A percentile compares a stretch with the other conserved stretches of the same genome.
Conservation (phyloP, 2,329 filamentous ascomycete genomes). For the Grosmannia clavigera region DNA sequence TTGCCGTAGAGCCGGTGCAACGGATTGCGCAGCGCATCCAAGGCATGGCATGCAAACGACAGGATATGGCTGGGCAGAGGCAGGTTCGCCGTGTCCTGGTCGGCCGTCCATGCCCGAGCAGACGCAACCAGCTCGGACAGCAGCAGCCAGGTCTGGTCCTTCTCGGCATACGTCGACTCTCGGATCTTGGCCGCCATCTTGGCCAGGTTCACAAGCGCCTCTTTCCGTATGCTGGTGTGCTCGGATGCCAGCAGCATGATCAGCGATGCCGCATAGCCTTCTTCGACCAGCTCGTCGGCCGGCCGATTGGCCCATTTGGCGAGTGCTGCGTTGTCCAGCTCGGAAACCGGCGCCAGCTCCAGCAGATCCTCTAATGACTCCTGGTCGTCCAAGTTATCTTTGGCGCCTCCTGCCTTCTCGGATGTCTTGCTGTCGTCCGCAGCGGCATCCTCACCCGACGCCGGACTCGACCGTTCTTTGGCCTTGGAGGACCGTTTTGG, state of each 20-base stretch:
- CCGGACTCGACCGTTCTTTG: neutral
- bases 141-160: constrained; percentile 66
- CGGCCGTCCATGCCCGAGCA: constrained; percentile 35
- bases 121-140: constrained; percentile 74
- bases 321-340: constrained; percentile 40
- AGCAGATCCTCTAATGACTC: constrained; percentile 38
- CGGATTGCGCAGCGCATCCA: constrained; percentile 62
- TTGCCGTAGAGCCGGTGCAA: constrained; percentile 77
- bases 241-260: constrained; percentile 65
- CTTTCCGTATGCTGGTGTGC: constrained; percentile 63
- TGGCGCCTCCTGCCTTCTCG: neutral
- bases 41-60: constrained; percentile 60
- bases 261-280: constrained; percentile 58
- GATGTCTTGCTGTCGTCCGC: neutral
- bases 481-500: neutral
- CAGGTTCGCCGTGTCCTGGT: constrained; percentile 15
- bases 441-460: too few species aligned
- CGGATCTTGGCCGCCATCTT: constrained; percentile 52
- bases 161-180: constrained; percentile 61
- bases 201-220: constrained; percentile 58
- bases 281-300: constrained; percentile 65
- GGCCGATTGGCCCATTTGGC: constrained; percentile 64
- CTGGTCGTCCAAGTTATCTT: neutral
- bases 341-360: constrained; percentile 30
- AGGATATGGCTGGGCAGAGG: constrained; percentile 62